Evolutionary conservation across 257 asterid genomes (phyloP).

Genomic region (Vinca minor): DNA sequence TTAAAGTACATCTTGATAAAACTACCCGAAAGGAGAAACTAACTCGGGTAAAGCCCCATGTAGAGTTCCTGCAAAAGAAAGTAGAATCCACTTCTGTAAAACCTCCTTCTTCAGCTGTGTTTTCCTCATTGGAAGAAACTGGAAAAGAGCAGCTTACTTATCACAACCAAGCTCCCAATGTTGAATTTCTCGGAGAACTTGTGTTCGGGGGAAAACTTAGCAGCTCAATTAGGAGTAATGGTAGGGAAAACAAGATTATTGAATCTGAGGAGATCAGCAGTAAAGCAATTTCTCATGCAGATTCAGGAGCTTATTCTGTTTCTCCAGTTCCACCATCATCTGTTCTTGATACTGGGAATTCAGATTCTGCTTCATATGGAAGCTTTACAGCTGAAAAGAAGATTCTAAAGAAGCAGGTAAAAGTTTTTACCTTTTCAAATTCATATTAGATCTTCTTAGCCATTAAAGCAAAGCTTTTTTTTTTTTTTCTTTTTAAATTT

Average conservation of each 20-base stretch:
- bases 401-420: slow-evolving; percentile 48
- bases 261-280: slow-evolving; percentile 24
- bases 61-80: slow-evolving; percentile 13
- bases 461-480: too few relatives aligned
- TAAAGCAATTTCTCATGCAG: slow-evolving; percentile 10
- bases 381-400: slow-evolving; percentile 37
- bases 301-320: slow-evolving; percentile 15
- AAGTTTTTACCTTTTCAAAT: too few relatives aligned
- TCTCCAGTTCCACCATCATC: slow-evolving; percentile 15
- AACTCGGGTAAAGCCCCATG: neutral
- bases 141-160: slow-evolving; percentile 9
- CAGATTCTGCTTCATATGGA: slow-evolving; percentile 33
- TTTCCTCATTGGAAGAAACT: slow-evolving; percentile 21
- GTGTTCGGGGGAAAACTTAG: slow-evolving; percentile 26
- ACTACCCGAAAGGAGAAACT: slow-evolving; percentile 10
- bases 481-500: too few relatives aligned
- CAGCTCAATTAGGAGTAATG: slow-evolving; percentile 19
- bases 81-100: slow-evolving; percentile 12
- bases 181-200: slow-evolving; percentile 59
- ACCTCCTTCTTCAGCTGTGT: slow-evolving; percentile 13
- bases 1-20: slow-evolving; percentile 9
- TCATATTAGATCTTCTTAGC: too few relatives aligned
- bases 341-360: slow-evolving; percentile 10
- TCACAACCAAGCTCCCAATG: slow-evolving; percentile 29
- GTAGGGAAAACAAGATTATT: slow-evolving; percentile 14